These are phyloP conservation scores for Schrenkiella parvula DNA, from an alignment of 345 rosid genomes.

Conservation along the genomic window DNA sequence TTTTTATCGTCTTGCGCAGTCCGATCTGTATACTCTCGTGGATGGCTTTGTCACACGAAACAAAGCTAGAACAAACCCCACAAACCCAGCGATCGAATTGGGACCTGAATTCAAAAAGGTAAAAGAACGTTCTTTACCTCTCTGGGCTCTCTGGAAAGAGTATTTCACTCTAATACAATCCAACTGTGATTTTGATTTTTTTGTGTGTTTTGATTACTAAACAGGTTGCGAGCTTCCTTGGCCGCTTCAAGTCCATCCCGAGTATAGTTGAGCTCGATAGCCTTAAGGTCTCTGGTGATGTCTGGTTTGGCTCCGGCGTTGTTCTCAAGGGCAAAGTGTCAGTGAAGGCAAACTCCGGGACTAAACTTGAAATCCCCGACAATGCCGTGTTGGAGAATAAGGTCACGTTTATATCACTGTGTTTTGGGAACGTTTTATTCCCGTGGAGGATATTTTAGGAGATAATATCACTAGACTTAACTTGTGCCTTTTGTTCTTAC, in stretches of 20 bases:
- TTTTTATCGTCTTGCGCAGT: constrained; percentile 36
- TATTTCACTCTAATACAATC: not conserved
- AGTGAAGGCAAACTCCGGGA: constrained; percentile 61
- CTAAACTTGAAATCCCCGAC: constrained; percentile 69
- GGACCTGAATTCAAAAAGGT: constrained; percentile 97
- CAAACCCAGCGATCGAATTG: constrained; percentile 77
- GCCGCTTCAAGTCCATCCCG: constrained; percentile 86
- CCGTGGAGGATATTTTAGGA: not conserved
- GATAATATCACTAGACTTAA: not conserved
- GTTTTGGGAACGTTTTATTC: not conserved
- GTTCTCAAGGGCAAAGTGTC: constrained; percentile 75
- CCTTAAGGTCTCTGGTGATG: constrained; percentile 89
- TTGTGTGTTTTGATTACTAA: not conserved
- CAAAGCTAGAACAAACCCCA: constrained; percentile 60
- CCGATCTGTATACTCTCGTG: constrained; percentile 72
- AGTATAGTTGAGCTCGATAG: constrained; percentile 83
- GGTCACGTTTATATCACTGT: constrained; percentile 33
- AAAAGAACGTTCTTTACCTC: not conserved
- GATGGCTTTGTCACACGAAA: constrained; percentile 71
- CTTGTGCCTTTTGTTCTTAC: constrained; percentile 3
- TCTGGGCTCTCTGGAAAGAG: not conserved
- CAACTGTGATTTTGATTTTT: not conserved
- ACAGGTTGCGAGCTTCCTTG: constrained; percentile 76
- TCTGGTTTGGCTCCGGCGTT: constrained; percentile 61
- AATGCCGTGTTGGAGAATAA: constrained; percentile 60